Conservation (phyloP, 78 protist genomes). For the Dictyostelium capitatum region DNA sequence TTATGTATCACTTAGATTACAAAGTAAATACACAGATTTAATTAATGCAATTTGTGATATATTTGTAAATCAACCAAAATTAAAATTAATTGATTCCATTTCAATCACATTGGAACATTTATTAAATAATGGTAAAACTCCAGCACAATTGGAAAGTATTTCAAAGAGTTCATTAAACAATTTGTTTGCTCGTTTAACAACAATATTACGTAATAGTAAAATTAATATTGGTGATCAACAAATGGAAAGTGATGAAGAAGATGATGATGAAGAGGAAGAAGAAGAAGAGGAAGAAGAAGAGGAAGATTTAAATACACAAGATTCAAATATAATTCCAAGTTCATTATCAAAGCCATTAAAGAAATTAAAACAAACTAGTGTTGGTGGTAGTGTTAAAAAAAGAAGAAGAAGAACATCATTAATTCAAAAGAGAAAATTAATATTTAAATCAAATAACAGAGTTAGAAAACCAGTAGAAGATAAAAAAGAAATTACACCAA, state of each 20-base stretch:
- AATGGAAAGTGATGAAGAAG: background rate
- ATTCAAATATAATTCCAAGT: background rate
- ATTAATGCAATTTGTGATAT: background rate
- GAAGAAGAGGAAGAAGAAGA: background rate
- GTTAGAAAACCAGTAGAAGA: background rate
- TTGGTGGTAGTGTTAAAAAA: too few relatives aligned
- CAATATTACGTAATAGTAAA: background rate
- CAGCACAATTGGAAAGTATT: constrained; percentile 48
- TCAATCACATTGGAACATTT: constrained; percentile 7
- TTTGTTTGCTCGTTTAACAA: background rate
- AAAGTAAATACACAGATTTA: constrained; percentile 35
- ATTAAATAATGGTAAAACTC: constrained; percentile 4
- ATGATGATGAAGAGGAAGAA: background rate
- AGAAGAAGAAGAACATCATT: too few relatives aligned
- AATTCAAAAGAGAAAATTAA: background rate
- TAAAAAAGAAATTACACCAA: background rate
- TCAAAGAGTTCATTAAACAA: constrained; percentile 6
- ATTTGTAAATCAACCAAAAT: background rate
- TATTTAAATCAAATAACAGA: background rate
- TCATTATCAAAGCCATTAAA: background rate
- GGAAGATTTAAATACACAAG: background rate
- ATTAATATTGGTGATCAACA: background rate
- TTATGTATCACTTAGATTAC: constrained; percentile 15
- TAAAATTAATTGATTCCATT: background rate
- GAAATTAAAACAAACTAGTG: background rate